Base-by-base conservation (phyloP, 305 asterid species). In the Stenogyne calaminthoides region DNA sequence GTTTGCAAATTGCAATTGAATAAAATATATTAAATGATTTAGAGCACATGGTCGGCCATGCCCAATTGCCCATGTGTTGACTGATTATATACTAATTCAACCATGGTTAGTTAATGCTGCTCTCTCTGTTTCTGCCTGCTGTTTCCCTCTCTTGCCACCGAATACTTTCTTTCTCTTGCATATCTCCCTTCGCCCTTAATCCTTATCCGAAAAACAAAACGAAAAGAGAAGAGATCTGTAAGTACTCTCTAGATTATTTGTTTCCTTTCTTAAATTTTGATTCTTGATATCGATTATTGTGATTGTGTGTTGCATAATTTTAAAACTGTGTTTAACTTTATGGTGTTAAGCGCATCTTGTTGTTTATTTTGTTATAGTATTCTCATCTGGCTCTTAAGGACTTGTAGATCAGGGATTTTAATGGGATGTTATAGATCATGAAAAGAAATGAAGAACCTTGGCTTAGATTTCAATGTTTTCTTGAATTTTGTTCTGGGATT, bases 371-470 rank as follows among this genome's bases (percentile, higher is more conserved):
- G 2, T 36, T 3, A 34, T 19, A 27, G 12, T 62, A 39, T 25
- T 61, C 60, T 37, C 60, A 29, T 39, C 40, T 49, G 67, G 56
- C 49, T 37, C 15, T 25, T 9, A 40, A 27, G 29, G 67, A 12
- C 25, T 44, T 49, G 27, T 44, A 42, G 67, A 54, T 62, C 62
- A 20, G 64, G 46, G 54, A 12, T 54, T 61, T 12, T 58, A 49
- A 58, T 54, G 27, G 42, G 32, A 16, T 5, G 56, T 59, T 64
- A n/a, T 18, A 64, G 67, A 73, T 78, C 76, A 73, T 69, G 25
- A 59, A 32, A 22, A 49, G 19, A 32, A 42, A 3, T 70, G 47
- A 64, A 64, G 58, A 57, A 49, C 54, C 39, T 49, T 5, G 6
- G 44, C 3, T 74, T 64, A 27, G 58, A 36, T 55, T 61, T 72